Evolutionary conservation across 1,284 basidiomycete genomes (phyloP), one percentile per base, ranked within the genome.

Genomic region (Trametes pubescens): DNA sequence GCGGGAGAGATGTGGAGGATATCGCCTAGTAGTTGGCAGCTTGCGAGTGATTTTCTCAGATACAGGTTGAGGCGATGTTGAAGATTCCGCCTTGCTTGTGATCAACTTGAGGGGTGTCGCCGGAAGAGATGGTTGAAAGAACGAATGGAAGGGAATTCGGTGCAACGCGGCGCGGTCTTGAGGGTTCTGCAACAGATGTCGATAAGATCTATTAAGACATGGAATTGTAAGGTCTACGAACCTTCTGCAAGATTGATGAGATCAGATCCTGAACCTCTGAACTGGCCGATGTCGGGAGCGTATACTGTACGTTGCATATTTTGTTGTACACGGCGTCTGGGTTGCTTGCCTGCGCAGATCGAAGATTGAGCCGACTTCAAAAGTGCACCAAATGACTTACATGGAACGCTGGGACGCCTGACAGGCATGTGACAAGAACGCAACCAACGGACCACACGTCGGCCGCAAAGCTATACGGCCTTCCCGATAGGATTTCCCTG

Each of bases 381-480:
- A 26, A 35, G 13, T 29, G 1, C 43, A 8, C 29, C 49, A 11
- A 52, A n/a, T 34, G 4, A 62, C 58, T 38, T 49, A 73, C 72
- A 52, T 69, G 35, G 51, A 72, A 71, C 4, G 71, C 66, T 22
- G 67, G 64, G 2, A 29, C 34, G 2, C 73, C 74, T 0, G 69
- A 60, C 2, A 74, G 49, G 51, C 74, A 76, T 7, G 66, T 70
- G 37, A 74, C 34, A 38, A 73, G 57, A 14, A 75, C 56, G 55
- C 66, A 68, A 2, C 75, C 75, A 4, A 76, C 51, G 8, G 74
- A 75, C 75, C 75, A 76, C 7, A 76, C 13, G 54, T 77, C 75
- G 0, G 69, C 65, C 8, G 60, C 51, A 32, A 73, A 71, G 18
- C 71, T 62, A 46, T 77, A 73, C 4, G 71, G 64, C 10, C 22